These are phyloP conservation scores for Vitis hybrid DNA, from an alignment of 177 flowering plant genomes.

Conservation along the genomic window DNA sequence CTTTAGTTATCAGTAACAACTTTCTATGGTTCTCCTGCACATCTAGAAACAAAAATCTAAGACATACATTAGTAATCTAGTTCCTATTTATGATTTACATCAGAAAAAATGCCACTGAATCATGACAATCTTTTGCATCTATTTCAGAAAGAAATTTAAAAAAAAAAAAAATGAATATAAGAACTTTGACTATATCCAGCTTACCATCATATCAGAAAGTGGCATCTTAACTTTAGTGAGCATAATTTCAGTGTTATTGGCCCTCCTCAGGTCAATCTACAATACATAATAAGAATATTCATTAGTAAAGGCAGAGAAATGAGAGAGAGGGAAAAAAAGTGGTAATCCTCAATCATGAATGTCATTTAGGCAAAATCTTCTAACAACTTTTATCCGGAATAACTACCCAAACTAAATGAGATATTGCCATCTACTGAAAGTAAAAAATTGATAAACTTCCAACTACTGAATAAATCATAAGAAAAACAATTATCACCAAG, in stretches of 20 bases:
- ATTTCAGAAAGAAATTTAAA: not conserved
- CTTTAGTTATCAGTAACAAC: too few relatives aligned
- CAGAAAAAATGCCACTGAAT: not conserved
- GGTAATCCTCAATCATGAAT: not conserved
- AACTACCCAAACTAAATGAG: not conserved
- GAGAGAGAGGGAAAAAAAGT: not conserved
- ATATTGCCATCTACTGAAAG: slow-evolving; percentile 4
- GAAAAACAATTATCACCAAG: not conserved
- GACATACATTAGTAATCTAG: too few relatives aligned
- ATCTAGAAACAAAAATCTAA: too few relatives aligned
- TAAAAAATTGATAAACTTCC: not conserved
- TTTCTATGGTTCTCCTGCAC: too few relatives aligned
- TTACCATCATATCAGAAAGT: slow-evolving; percentile 94
- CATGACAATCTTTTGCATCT: not conserved
- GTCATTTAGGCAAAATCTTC: not conserved
- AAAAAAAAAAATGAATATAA: not conserved
- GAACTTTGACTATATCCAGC: slow-evolving; percentile 16
- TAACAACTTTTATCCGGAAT: not conserved
- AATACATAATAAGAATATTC: slow-evolving; percentile 6
- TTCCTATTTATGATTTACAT: too few relatives aligned
- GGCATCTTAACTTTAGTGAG: slow-evolving; percentile 99
- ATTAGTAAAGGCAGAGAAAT: slow-evolving; percentile 1
- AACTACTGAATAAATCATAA: not conserved
- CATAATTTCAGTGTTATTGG: slow-evolving; percentile 96
- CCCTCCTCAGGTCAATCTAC: slow-evolving; percentile 89